Evolutionary conservation across 2,329 filamentous ascomycete genomes (phyloP), one percentile per base, ranked within the genome.

Genomic region (Hymenoscyphus albidus): DNA sequence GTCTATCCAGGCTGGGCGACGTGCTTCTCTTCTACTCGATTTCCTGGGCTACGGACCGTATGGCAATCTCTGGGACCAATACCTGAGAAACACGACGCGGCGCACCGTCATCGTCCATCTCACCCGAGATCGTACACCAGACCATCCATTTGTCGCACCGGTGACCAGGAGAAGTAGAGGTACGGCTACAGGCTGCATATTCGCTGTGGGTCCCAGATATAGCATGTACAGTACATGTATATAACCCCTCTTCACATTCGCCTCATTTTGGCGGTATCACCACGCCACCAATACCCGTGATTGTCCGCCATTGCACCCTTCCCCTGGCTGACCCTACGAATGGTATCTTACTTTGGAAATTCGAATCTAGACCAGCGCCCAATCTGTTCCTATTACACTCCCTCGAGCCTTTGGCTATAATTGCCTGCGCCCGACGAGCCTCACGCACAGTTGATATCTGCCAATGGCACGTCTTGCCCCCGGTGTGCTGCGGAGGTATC

Each of bases 401-500:
- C 22, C 18, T 12, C 22, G 16, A 38, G 14, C n/a, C 39, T 22
- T 18, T 42, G 59, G 14, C 44, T 22, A 12, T 51, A n/a, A 51
- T 2, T 35, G 35, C 44, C n/a, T 18, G 18, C 22, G 58, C 58
- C 59, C 40, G 12, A 54, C 63, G 32, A 59, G 31, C 32, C 55
- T 59, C 42, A 39, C 54, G 14, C 40, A 31, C 13, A 14, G 32
- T 16, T 13, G 22, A 44, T 18, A 27, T 12, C 48, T 22, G 7
- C 62, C 68, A 67, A 75, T 76, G 74, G 64, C 70, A 31, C 69
- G 67, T 62, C 69, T 73, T 27, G 51, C 71, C 31, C 65, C 71
- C 31, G 60, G 48, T 35, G 62, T 73, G 27, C 68, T 76, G 31
- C 70, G 72, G n/a, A 71, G 64, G 65, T 75, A 76, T 58, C 66